Evolutionary conservation across 768 basidiomycete species (phyloP).

Genomic region (Russula lepida): DNA sequence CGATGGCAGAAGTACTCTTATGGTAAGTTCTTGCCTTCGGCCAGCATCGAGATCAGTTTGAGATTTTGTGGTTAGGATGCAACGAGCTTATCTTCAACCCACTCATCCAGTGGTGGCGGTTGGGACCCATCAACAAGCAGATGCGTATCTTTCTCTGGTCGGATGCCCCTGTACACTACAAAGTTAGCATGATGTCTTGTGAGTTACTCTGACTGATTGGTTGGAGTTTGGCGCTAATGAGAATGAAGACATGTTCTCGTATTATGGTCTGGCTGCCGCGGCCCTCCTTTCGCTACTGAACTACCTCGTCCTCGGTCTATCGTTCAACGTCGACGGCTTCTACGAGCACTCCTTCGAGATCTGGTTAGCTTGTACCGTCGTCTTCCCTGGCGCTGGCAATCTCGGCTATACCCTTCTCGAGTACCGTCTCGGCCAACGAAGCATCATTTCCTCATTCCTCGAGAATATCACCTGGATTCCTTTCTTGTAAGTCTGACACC

Average conservation of each 20-base stretch:
- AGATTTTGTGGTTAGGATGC: conserved; percentile 39
- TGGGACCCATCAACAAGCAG: conserved; percentile 79
- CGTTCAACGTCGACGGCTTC: conserved; percentile 55
- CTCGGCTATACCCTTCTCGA: conserved; percentile 59
- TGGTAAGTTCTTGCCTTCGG: conserved; percentile 34
- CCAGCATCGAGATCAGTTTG: neutral
- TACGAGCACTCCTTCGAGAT: conserved; percentile 69
- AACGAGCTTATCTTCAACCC: conserved; percentile 84
- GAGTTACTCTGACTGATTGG: conserved; percentile 27
- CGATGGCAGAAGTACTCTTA: conserved; percentile 88
- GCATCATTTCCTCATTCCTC: conserved; percentile 40
- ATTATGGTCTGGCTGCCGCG: conserved; percentile 57
- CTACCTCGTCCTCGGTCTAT: conserved; percentile 59
- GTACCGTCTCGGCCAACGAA: conserved; percentile 54
- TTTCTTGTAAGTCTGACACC: conserved; percentile 54
- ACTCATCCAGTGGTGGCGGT: conserved; percentile 61
- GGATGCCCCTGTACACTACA: conserved; percentile 70
- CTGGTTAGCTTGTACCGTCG: conserved; percentile 63
- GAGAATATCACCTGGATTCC: conserved; percentile 61
- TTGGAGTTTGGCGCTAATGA: neutral
- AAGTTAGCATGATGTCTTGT: conserved; percentile 70
- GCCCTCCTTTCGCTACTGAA: conserved; percentile 57
- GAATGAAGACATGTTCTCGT: conserved; percentile 37
- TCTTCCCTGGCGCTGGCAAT: conserved; percentile 63
- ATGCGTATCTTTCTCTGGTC: conserved; percentile 73